phyloP scores from a whole-genome alignment of 805 yeast genomes.

The Lipomyces sp. region DNA sequence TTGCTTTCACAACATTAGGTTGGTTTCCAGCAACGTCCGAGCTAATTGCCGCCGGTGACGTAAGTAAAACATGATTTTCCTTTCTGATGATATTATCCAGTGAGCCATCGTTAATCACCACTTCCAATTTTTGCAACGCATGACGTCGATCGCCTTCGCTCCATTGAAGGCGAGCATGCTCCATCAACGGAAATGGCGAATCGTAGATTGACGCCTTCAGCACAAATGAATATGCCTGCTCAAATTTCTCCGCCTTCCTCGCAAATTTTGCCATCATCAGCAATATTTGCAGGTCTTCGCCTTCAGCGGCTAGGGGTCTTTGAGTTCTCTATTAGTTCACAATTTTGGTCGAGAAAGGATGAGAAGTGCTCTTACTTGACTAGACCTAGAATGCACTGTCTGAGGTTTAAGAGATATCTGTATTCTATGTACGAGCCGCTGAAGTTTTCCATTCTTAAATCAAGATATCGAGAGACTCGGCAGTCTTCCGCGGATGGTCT shows the following conservation, averaged over 20 bases:
- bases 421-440: slow-evolving; percentile 59
- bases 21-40: too few species aligned
- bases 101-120: slow-evolving; percentile 25
- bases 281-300: slow-evolving; percentile 43
- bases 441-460: slow-evolving; percentile 33
- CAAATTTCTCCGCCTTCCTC: slow-evolving; percentile 63
- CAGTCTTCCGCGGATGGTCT: slow-evolving; percentile 12
- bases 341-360: too few species aligned
- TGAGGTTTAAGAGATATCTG: slow-evolving; percentile 57
- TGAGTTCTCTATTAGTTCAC: slow-evolving; percentile 11
- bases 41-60: too few species aligned
- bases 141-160: slow-evolving; percentile 81
- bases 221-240: slow-evolving; percentile 66
- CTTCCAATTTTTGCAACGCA: slow-evolving; percentile 49
- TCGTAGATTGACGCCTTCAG: slow-evolving; percentile 52
- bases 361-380: slow-evolving; percentile 28
- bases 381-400: slow-evolving; percentile 48
- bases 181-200: slow-evolving; percentile 41
- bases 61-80: too few species aligned
- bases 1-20: slow-evolving; percentile 8
- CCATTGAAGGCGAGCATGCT: slow-evolving; percentile 83
- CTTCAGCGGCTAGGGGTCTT: too few species aligned
- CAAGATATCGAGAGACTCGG: slow-evolving; percentile 20
- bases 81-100: too few species aligned
- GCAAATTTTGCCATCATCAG: slow-evolving; percentile 61